phyloP scores from a whole-genome alignment of 441 rosid species.

The Brassica hybrid region DNA sequence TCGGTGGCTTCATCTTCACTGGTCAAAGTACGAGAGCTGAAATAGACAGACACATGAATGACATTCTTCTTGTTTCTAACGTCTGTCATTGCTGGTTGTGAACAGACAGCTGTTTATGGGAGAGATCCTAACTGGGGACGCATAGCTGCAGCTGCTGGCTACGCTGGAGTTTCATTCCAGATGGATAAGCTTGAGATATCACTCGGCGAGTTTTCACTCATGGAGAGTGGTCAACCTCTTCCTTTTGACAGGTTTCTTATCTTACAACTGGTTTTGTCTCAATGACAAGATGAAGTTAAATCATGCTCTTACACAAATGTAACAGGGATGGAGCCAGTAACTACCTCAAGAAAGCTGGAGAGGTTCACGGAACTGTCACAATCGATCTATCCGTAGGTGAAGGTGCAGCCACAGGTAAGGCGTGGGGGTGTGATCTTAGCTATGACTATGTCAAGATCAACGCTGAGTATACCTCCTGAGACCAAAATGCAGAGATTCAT shows the following conservation, averaged over 20 bases:
- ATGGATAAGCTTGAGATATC: no score
- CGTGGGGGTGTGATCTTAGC: no score
- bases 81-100: conserved; percentile 27
- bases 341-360: conserved; percentile 80
- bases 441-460: no score
- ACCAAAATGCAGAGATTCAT: conserved; percentile 3
- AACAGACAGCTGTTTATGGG: conserved; percentile 92
- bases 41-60: conserved; percentile 18
- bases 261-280: neutral
- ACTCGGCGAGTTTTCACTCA: no score
- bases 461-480: conserved; percentile 62
- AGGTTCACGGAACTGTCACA: conserved; percentile 73
- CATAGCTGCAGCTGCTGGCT: no score
- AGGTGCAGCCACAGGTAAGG: conserved; percentile 64
- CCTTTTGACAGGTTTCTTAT: conserved; percentile 72
- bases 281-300: neutral
- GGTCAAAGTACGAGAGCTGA: conserved; percentile 66
- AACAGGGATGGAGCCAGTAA: conserved; percentile 69
- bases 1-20: conserved; percentile 94
- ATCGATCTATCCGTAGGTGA: conserved; percentile 69
- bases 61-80: conserved; percentile 22
- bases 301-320: conserved; percentile 15
- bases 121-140: conserved; percentile 99
- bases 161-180: no score
- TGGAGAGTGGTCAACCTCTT: no score